These are phyloP conservation scores for Neurospora cerealis DNA, from an alignment of 495 filamentous ascomycete genomes.

Conservation along the genomic window DNA sequence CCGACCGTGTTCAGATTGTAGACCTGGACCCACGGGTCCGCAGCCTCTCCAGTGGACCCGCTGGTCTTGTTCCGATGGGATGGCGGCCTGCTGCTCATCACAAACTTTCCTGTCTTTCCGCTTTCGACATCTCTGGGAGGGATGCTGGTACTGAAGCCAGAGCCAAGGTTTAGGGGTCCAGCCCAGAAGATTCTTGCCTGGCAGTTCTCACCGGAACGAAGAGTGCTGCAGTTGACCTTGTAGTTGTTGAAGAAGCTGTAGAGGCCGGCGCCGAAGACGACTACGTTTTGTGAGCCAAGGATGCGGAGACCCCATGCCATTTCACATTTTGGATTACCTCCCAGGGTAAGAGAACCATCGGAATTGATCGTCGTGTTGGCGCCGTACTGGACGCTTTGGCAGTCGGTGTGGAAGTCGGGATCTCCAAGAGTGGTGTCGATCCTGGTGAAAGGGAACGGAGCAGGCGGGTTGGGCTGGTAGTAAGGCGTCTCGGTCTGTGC, in stretches of 20 bases:
- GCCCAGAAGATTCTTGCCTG: slow-evolving; percentile 59
- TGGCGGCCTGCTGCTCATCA: not conserved
- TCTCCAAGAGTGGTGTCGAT: slow-evolving; percentile 57
- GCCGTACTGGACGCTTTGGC: slow-evolving; percentile 31
- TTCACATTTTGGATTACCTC: slow-evolving; percentile 31
- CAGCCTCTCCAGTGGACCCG: not conserved
- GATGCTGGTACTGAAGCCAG: not conserved
- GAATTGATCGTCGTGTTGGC: slow-evolving; percentile 39
- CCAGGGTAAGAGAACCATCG: not conserved
- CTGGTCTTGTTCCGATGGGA: not conserved
- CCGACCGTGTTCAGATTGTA: slow-evolving; percentile 27
- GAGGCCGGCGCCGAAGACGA: slow-evolving; percentile 63
- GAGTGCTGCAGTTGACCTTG: slow-evolving; percentile 59
- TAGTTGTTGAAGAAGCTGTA: slow-evolving; percentile 87
- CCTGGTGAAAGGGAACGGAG: slow-evolving; percentile 52
- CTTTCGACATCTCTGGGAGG: not conserved
- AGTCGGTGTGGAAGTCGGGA: slow-evolving; percentile 52
- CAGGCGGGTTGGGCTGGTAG: slow-evolving; percentile 73
- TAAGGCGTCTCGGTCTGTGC: slow-evolving; percentile 91
- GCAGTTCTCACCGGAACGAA: slow-evolving; percentile 54
- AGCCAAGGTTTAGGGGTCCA: not conserved
- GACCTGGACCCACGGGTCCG: slow-evolving; percentile 5
- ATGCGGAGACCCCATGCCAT: slow-evolving; percentile 74
- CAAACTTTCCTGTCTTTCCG: not conserved
- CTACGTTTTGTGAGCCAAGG: slow-evolving; percentile 50